Base-by-base conservation (phyloP, 2,329 filamentous ascomycete genomes). In the Fusarium pininemorale region DNA sequence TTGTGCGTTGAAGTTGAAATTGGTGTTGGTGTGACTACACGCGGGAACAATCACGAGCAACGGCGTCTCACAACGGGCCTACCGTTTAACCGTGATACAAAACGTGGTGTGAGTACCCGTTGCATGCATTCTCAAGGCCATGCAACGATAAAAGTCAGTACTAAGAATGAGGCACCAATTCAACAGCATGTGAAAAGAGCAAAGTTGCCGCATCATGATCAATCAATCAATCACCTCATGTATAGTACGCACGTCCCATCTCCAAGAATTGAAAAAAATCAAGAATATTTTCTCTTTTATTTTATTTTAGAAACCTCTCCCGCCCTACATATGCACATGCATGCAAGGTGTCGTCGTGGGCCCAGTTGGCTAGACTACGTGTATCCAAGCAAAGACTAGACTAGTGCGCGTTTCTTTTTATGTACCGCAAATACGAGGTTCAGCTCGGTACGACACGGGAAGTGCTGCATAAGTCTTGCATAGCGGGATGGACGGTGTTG, bases 391-490 rank as follows among this genome's bases (percentile, higher is more conserved):
- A 37, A 38, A 45, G 32, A 26, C 59, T 50, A 45, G 32, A 26
- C 59, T 50, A 50, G 51, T 48, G 38, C 47, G 16, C 42, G 28
- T 37, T 35, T n/a, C 39, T 68, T 41, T 68, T 54, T 37, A 20
- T 61, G 56, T 48, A 35, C n/a, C 42, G 42, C 10, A 41, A 54
- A 76, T 72, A 76, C 74, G 74, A 76, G 71, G 41, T 59, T 69
- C 61, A 62, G 70, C 55, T 74, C 58, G 53, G 35, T 68, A n/a
- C 56, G 51, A 74, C 73, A 76, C 67, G 58, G 67, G 67, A 50
- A 39, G 39, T 47, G 51, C 41, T 69, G 73, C 70, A 69, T 57
- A 63, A 63, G 54, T 63, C 55, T 39, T 48, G 42, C 42, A 59
- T 28, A 38, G 24, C 55, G 57, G n/a, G 7, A 9, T 20, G 8